These are phyloP conservation scores for Chaetomium globosum DNA, from an alignment of 2,329 filamentous ascomycete genomes.

Conservation along the genomic window DNA sequence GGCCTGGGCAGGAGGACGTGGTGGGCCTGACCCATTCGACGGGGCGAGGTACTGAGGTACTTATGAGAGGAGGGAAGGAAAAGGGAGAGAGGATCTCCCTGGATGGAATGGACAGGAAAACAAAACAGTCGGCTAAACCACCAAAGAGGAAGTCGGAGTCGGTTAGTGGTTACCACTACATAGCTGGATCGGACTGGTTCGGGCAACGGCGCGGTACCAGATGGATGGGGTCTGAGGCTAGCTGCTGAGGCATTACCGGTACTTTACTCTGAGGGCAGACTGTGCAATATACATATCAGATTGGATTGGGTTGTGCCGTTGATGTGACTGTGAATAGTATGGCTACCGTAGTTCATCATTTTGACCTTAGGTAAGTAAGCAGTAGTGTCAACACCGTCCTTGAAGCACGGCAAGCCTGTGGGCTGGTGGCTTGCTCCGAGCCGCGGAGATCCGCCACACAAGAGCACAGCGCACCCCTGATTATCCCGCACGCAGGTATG, in stretches of 20 bases:
- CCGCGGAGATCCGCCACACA: background rate
- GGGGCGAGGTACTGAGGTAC: background rate
- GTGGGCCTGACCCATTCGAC: background rate
- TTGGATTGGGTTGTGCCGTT: background rate
- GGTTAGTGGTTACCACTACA: background rate
- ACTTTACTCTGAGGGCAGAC: constrained; percentile 1
- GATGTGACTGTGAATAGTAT: background rate
- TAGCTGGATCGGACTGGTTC: constrained; percentile 4
- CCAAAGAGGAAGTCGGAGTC: constrained; percentile 1
- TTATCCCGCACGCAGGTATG: background rate
- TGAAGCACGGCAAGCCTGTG: background rate
- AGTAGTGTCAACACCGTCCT: background rate
- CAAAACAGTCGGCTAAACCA: background rate
- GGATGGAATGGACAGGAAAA: background rate
- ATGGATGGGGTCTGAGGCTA: constrained; percentile 6
- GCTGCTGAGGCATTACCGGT: background rate
- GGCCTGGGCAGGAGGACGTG: background rate
- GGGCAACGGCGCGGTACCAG: background rate
- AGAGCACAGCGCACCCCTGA: background rate
- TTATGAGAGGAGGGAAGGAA: background rate
- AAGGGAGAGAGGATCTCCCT: background rate
- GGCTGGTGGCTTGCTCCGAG: background rate
- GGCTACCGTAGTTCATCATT: too few species aligned
- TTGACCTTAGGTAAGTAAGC: background rate
- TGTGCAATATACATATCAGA: constrained; percentile 16